phyloP scores from a whole-genome alignment of 83 land plant species.

The Thuja plicata region DNA sequence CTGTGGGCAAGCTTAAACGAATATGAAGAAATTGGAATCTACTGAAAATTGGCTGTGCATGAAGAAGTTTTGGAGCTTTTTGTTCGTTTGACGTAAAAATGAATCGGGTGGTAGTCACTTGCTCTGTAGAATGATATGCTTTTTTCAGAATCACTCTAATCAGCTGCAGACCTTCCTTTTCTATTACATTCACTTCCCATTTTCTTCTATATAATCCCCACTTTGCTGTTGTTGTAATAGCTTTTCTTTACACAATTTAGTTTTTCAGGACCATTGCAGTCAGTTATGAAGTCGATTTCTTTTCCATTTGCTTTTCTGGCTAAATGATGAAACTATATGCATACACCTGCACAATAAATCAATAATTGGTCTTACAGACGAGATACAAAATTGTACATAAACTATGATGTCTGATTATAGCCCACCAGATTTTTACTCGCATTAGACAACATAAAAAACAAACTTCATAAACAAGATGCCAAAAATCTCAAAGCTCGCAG shows the following conservation, averaged over 20 bases:
- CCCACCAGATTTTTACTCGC: not conserved
- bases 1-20: not conserved
- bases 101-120: not conserved
- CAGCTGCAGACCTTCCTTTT: not conserved
- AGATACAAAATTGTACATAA: not conserved
- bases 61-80: not conserved
- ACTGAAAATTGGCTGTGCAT: not conserved
- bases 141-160: not conserved
- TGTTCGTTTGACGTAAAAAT: not conserved
- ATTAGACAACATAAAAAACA: too few species aligned
- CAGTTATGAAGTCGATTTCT: not conserved
- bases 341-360: too few species aligned
- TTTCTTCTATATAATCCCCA: not conserved
- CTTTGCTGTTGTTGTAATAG: not conserved
- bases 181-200: not conserved
- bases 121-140: not conserved
- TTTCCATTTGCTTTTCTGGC: not conserved
- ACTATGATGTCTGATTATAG: not conserved
- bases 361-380: not conserved
- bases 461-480: not conserved
- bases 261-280: not conserved
- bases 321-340: not conserved
- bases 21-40: not conserved
- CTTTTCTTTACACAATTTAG: not conserved
- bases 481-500: not conserved